Base-by-base conservation (phyloP, 225 moss, liverwort and hornwort genomes). In the Physcomitrium patens region DNA sequence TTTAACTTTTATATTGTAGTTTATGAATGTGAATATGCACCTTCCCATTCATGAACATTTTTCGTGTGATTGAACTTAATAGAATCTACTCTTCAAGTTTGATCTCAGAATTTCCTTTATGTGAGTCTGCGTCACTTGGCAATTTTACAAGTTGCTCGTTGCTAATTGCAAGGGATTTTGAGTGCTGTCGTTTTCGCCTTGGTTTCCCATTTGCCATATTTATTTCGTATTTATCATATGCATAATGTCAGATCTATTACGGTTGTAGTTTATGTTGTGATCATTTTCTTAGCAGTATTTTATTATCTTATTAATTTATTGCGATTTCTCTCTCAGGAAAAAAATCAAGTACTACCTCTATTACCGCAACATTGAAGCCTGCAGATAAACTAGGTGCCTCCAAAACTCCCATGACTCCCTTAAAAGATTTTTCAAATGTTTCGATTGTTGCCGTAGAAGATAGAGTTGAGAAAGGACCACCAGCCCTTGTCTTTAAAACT, bases 321-420 rank as follows among this genome's bases (percentile, higher is more conserved):
- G 78, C 61, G 53, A 6, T 65, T 19, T 74, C 37, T 12, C 47
- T 26, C 69, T 31, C 43, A 80, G 84, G 70, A 66, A 74, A 61
- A 56, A 73, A 80, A 77, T 23, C 84, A 42, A 77, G 60, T 46
- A 68, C 67, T 60, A 72, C 64, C 28, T 63, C 56, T 44, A 79
- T 66, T 44, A 57, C 63, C 63, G 31, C 63, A 63, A 63, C 44
- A 63, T 27, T 63, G 12, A 64, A 69, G 68, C 42, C 56, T 57
- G 58, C 76, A 58, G 69, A 47, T 49, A 48, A 54, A 69, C 74
- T 42, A n/a, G 49, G 65, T 59, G 74, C 70, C 66, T 80, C 64
- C 65, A 74, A 74, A 77, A 70, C 66, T 51, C 74, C 77, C 17
- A 19, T 67, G 43, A 80, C 80, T 80, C 74, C 66, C 74, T 65